Conservation (phyloP, 257 asterid species). For the Rehmannia glutinosa region DNA sequence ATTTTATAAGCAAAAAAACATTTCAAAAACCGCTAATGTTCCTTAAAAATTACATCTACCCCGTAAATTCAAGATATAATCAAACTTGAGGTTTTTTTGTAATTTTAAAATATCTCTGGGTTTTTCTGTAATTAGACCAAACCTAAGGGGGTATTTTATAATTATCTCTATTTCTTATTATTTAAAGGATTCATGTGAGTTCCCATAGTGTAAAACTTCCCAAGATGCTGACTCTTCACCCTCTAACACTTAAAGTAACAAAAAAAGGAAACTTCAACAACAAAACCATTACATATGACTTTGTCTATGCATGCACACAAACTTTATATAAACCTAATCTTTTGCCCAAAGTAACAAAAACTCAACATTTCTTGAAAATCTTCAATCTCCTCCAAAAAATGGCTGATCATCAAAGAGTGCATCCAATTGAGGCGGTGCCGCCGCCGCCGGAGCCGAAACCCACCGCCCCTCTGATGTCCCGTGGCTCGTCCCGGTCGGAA, state of each 20-base stretch:
- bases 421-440: slow-evolving; percentile 49
- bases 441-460: slow-evolving; percentile 30
- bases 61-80: no score
- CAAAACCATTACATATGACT: slow-evolving; percentile 24
- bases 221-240: slow-evolving; percentile 30
- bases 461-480: slow-evolving; percentile 61
- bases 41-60: no score
- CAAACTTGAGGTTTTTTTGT: no score
- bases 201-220: background rate
- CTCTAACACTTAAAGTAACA: slow-evolving; percentile 32
- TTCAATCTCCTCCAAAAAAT: slow-evolving; percentile 14
- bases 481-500: slow-evolving; percentile 57
- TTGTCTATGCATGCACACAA: slow-evolving; percentile 2
- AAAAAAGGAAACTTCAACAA: slow-evolving; percentile 29
- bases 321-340: slow-evolving; percentile 30
- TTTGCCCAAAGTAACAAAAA: background rate
- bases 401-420: slow-evolving; percentile 78
- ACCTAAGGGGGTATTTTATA: no score
- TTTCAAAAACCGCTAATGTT: no score
- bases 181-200: slow-evolving; percentile 1
- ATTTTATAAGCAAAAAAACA: no score
- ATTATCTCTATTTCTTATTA: background rate
- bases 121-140: no score
- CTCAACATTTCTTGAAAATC: background rate
- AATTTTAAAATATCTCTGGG: no score